phyloP scores from a whole-genome alignment of 441 rosid species.

The Mallotus repandus region DNA sequence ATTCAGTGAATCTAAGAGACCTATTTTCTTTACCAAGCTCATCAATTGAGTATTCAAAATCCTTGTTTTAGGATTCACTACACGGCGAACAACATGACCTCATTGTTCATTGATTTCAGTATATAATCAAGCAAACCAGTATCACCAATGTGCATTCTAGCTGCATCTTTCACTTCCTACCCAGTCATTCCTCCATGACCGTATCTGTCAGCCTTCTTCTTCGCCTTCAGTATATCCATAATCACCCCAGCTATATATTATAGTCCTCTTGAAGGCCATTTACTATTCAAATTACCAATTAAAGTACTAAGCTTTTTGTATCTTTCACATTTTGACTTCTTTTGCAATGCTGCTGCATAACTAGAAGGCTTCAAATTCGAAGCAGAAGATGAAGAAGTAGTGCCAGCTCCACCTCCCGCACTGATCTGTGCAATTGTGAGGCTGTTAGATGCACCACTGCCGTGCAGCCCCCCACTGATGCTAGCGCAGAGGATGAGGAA shows the following conservation, averaged over 20 bases:
- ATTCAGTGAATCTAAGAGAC: slow-evolving; percentile 18
- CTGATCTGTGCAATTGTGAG: slow-evolving; percentile 28
- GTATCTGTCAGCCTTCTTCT: slow-evolving; percentile 38
- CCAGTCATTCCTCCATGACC: slow-evolving; percentile 67
- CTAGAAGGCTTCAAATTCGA: slow-evolving; percentile 32
- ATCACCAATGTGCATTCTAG: slow-evolving; percentile 88
- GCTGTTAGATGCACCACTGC: slow-evolving; percentile 40
- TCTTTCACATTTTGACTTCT: slow-evolving; percentile 42
- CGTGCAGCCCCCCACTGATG: slow-evolving; percentile 28
- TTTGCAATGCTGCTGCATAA: slow-evolving; percentile 28
- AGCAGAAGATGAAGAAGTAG: slow-evolving; percentile 19
- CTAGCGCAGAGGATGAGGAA: slow-evolving; percentile 26
- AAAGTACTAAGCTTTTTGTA: slow-evolving; percentile 43
- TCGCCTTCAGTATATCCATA: slow-evolving; percentile 51
- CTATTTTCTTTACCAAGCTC: slow-evolving; percentile 36
- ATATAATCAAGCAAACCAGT: slow-evolving; percentile 87
- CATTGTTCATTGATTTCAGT: slow-evolving; percentile 81
- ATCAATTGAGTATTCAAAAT: slow-evolving; percentile 63
- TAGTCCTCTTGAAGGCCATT: slow-evolving; percentile 85
- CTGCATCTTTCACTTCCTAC: slow-evolving; percentile 87
- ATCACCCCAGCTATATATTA: slow-evolving; percentile 75
- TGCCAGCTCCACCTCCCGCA: slow-evolving; percentile 28
- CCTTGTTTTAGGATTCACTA: slow-evolving; percentile 58
- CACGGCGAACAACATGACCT: slow-evolving; percentile 47
- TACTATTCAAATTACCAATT: slow-evolving; percentile 56